phyloP scores from a whole-genome alignment of 129 eudicot species.

The Artemisia annua region DNA sequence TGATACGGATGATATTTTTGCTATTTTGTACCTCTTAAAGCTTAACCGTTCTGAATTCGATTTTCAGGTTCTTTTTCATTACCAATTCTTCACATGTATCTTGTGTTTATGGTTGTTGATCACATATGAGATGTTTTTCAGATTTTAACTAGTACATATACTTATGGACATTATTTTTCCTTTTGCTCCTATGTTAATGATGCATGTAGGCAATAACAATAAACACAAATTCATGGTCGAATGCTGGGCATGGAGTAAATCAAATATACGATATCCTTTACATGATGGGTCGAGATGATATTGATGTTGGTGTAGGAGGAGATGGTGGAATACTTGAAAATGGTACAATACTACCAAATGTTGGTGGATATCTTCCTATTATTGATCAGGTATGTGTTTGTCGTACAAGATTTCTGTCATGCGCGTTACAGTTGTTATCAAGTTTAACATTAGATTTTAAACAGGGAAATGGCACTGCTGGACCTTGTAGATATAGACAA shows the following conservation, averaged over 20 bases:
- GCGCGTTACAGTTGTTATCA: background rate
- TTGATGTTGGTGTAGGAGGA: constrained; percentile 90
- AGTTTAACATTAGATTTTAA: background rate
- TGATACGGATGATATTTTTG: constrained; percentile 71
- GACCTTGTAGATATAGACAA: background rate
- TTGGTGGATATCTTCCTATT: no score
- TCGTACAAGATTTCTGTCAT: no score
- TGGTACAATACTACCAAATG: no score
- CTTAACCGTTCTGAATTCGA: constrained; percentile 56
- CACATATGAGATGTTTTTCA: no score
- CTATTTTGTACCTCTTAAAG: constrained; percentile 69
- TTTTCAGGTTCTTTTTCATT: constrained; percentile 42
- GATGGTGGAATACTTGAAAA: constrained; percentile 70
- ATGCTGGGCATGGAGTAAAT: constrained; percentile 85
- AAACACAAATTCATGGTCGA: constrained; percentile 73
- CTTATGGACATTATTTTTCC: no score
- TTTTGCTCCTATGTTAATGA: no score
- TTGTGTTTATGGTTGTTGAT: no score
- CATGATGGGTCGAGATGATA: constrained; percentile 91
- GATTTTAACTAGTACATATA: no score
- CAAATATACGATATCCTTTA: constrained; percentile 78
- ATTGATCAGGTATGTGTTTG: no score
- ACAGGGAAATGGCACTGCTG: background rate
- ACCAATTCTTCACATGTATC: no score
- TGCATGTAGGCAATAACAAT: constrained; percentile 65